Conservation (phyloP, 2,329 filamentous ascomycete genomes). For the Cladosporium halotolerans region DNA sequence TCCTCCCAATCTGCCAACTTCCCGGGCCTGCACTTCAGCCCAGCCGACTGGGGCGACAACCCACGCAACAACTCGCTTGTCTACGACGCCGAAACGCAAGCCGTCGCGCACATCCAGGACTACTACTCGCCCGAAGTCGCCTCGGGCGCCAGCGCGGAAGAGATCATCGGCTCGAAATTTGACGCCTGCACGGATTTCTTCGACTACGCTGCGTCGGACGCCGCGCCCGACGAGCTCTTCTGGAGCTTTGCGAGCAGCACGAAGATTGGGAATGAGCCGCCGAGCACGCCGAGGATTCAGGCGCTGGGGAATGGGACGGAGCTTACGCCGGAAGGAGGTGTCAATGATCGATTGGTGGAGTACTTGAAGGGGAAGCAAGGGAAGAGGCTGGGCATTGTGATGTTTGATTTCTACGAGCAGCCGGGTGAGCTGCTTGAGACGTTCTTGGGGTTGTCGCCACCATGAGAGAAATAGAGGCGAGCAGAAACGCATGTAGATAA, state of each 20-base stretch:
- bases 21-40: constrained; percentile 45
- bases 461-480: too few species aligned
- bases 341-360: constrained; percentile 40
- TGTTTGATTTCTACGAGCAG: constrained; percentile 48
- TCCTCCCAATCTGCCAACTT: constrained; percentile 31
- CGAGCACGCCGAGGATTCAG: constrained; percentile 40
- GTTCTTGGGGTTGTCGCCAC: constrained; percentile 28
- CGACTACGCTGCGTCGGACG: constrained; percentile 29
- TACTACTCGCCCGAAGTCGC: constrained; percentile 39
- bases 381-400: constrained; percentile 45
- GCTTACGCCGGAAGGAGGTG: constrained; percentile 35
- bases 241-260: constrained; percentile 45
- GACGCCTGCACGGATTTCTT: constrained; percentile 39
- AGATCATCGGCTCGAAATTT: constrained; percentile 41
- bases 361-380: constrained; percentile 35
- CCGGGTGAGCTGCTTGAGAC: constrained; percentile 37
- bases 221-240: constrained; percentile 36
- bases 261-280: constrained; percentile 34
- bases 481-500: too few species aligned
- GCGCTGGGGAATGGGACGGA: constrained; percentile 37
- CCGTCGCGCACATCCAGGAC: constrained; percentile 45
- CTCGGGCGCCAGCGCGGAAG: constrained; percentile 26
- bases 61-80: constrained; percentile 34
- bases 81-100: constrained; percentile 35
- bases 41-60: constrained; percentile 41